Evolutionary conservation across 164 flowering plant species (phyloP).

Genomic region (Vitis rotundifolia): DNA sequence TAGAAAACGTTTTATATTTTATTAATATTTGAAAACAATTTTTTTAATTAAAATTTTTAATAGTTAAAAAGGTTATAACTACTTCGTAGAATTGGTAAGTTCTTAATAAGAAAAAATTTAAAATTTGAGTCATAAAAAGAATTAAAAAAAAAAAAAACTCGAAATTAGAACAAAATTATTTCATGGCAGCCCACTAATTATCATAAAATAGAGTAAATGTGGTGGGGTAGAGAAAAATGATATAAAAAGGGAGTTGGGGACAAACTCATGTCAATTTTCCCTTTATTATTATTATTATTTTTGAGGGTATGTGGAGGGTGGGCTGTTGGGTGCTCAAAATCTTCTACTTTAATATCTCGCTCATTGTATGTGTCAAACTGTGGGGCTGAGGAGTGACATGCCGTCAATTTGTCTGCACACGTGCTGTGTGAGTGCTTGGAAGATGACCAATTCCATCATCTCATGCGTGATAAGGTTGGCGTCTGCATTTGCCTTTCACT

Average conservation of each 20-base stretch:
- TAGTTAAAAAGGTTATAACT: too few species aligned
- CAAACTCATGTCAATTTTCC: conserved; percentile 4
- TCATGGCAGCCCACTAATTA: conserved; percentile 4
- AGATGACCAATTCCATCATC: background rate
- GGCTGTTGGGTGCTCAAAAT: conserved; percentile 15
- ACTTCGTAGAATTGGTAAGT: too few species aligned
- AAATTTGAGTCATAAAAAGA: too few species aligned
- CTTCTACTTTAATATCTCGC: background rate
- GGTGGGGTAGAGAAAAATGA: too few species aligned
- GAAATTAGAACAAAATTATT: too few species aligned
- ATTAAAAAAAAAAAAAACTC: too few species aligned
- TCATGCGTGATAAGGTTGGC: conserved; percentile 4
- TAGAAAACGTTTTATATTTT: too few species aligned
- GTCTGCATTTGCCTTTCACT: background rate
- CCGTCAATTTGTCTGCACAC: conserved; percentile 31
- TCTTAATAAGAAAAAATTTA: too few species aligned
- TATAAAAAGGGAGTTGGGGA: background rate
- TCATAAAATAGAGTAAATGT: too few species aligned
- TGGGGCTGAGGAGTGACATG: conserved; percentile 14
- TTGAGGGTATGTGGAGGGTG: background rate
- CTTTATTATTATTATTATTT: background rate
- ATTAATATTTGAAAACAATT: too few species aligned
- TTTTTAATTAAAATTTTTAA: too few species aligned
- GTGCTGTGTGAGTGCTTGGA: conserved; percentile 8
- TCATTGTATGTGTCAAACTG: conserved; percentile 14